Evolutionary conservation across 208 protist species (phyloP).

Genomic region (Wallacemonas sp.): DNA sequence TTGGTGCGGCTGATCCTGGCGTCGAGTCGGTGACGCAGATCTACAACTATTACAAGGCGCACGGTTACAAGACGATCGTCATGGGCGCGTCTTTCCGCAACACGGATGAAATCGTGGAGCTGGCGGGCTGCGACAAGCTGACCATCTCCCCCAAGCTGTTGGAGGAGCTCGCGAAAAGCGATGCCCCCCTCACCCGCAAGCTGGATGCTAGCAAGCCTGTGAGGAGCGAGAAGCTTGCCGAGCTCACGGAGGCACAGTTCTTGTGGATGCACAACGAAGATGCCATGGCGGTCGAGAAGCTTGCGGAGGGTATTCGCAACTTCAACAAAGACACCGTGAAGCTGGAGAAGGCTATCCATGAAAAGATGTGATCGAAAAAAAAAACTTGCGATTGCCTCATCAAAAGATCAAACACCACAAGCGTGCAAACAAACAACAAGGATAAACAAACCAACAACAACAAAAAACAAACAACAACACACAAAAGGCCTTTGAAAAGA

Average conservation of each 20-base stretch:
- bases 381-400: background rate
- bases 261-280: conserved; percentile 89
- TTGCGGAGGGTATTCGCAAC: conserved; percentile 96
- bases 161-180: conserved; percentile 77
- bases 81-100: conserved; percentile 98
- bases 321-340: conserved; percentile 94
- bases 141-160: conserved; percentile 97
- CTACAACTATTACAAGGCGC: conserved; percentile 98
- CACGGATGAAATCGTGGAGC: conserved; percentile 88
- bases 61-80: conserved; percentile 96
- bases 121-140: conserved; percentile 97
- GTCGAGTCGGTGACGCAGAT: conserved; percentile 94
- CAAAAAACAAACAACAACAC: background rate
- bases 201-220: conserved; percentile 46
- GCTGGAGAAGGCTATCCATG: conserved; percentile 75
- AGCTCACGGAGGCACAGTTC: conserved; percentile 71
- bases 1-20: conserved; percentile 90
- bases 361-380: conserved; percentile 41
- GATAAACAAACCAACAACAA: background rate
- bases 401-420: background rate
- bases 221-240: conserved; percentile 46
- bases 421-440: no score
- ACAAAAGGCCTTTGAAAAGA: background rate
- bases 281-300: conserved; percentile 98
- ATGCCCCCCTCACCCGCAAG: conserved; percentile 47